Evolutionary conservation across 331 rosid genomes (phyloP), one percentile per base, ranked within the genome.

Genomic region (Cucumis variabilis): DNA sequence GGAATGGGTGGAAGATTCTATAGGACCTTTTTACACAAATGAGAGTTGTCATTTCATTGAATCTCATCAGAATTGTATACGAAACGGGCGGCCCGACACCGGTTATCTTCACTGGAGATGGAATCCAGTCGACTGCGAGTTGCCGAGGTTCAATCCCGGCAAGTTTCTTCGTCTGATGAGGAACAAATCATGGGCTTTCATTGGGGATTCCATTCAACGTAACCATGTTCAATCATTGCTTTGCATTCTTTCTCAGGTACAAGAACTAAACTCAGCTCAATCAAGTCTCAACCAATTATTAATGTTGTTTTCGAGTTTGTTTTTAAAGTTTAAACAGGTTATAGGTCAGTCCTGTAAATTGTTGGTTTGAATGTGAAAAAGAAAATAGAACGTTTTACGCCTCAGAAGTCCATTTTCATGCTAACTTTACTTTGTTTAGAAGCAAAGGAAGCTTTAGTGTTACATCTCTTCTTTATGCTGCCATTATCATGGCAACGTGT

Each of bases 181-280:
- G 71, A 72, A 91, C 79, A 95, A 91, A 88, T 92, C 93, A 68
- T 90, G 94, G 95, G 93, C 95, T 9, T 97, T 97, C 82, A 63
- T 95, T 30, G 98, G 99, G 4, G 99, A 97, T 93, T 97, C 99
- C 82, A 97, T 97, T 79, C 92, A 96, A 12, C 94, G 99, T 7
- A 97, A 97, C 89, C 99, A 97, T 76, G 98, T 93, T 5, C 99
- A 97, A 78, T 97, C 99, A 60, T 91, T 97, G 86, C 92, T 97
- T 30, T 97, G 99, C 90, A 91, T 91, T 69, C 98, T 97, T 87
- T 94, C 98, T 53, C 90, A 91, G 98, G 98, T 95, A 91, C 46
- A 41, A 23, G 2, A n/a, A 10, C 2, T 7, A 44, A 44, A 9
- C 7, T 24, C 13, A 75, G 7, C 51, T 74, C 79, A 2, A 17